These are phyloP conservation scores for Mariannaea sp. DNA, from an alignment of 2,329 filamentous ascomycete genomes.

Conservation along the genomic window DNA sequence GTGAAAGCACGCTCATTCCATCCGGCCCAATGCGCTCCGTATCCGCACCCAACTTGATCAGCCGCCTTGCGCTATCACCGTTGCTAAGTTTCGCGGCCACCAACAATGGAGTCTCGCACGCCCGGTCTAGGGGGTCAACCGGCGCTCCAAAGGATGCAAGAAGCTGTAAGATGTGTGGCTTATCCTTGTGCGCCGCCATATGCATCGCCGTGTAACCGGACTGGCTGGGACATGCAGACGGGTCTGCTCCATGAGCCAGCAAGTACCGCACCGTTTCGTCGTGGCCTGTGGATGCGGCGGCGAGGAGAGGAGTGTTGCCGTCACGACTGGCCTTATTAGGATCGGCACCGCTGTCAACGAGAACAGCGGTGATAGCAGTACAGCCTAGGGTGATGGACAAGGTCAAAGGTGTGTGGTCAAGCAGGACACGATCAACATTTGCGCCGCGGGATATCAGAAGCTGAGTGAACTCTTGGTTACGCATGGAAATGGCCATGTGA, in stretches of 20 bases:
- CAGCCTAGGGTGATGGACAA: conserved; percentile 37
- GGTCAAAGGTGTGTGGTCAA: conserved; percentile 36
- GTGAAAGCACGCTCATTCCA: conserved; percentile 38
- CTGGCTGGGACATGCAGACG: conserved; percentile 27
- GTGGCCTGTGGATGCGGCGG: conserved; percentile 36
- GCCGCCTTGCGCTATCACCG: conserved; percentile 27
- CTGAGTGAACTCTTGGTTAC: conserved; percentile 37
- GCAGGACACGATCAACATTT: conserved; percentile 33
- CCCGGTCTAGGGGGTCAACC: conserved; percentile 31
- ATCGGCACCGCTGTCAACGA: conserved; percentile 35
- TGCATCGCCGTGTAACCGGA: conserved; percentile 38
- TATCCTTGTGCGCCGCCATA: conserved; percentile 38
- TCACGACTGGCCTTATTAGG: conserved; percentile 35
- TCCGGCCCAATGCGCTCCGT: conserved; percentile 34
- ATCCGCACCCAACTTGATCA: conserved; percentile 36
- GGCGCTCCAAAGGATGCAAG: conserved; percentile 31
- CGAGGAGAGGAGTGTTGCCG: conserved; percentile 36
- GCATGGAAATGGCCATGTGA: conserved; percentile 35
- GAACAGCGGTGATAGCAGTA: conserved; percentile 35
- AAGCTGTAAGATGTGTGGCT: conserved; percentile 31
- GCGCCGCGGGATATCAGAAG: conserved; percentile 36
- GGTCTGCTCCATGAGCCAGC: conserved; percentile 34
- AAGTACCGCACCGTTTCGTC: conserved; percentile 39
- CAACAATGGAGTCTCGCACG: conserved; percentile 35
- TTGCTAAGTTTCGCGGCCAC: conserved; percentile 39